Evolutionary conservation across 805 yeast species (phyloP).

Genomic region (Metschnikowia sp.): DNA sequence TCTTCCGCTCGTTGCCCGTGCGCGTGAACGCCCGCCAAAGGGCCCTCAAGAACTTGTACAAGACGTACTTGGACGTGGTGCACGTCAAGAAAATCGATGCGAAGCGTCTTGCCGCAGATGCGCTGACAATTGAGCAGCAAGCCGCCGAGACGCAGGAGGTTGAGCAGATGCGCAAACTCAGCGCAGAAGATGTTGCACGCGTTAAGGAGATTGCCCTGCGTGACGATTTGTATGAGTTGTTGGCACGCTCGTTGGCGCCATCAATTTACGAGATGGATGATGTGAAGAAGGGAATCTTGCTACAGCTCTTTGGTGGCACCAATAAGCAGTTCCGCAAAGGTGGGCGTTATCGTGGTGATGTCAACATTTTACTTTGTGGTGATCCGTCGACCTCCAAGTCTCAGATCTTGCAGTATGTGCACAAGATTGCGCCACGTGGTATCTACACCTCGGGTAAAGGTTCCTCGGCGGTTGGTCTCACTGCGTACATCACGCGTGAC

Average conservation of each 20-base stretch:
- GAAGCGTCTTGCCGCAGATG: conserved; percentile 76
- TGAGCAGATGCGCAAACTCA: conserved; percentile 68
- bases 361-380: conserved; percentile 88
- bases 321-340: conserved; percentile 85
- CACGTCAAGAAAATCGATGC: conserved; percentile 85
- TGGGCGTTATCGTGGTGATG: conserved; percentile 94
- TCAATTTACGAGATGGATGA: conserved; percentile 95
- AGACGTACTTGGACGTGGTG: conserved; percentile 91
- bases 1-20: conserved; percentile 89
- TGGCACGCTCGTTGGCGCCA: conserved; percentile 94
- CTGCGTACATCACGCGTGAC: conserved; percentile 95
- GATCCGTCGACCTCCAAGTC: conserved; percentile 98
- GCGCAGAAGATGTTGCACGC: conserved; percentile 64
- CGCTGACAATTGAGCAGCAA: conserved; percentile 59
- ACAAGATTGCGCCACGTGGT: conserved; percentile 96
- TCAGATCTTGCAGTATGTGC: conserved; percentile 90
- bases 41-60: conserved; percentile 77
- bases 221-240: conserved; percentile 76
- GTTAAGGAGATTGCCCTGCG: conserved; percentile 63
- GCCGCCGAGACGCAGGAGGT: conserved; percentile 66
- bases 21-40: conserved; percentile 83
- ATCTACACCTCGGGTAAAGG: conserved; percentile 98
- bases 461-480: conserved; percentile 97
- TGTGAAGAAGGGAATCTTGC: conserved; percentile 88
- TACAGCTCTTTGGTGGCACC: conserved; percentile 94